These are phyloP conservation scores for Ophiostoma fasciatum DNA, from an alignment of 2,329 filamentous ascomycete species.

Conservation along the genomic window DNA sequence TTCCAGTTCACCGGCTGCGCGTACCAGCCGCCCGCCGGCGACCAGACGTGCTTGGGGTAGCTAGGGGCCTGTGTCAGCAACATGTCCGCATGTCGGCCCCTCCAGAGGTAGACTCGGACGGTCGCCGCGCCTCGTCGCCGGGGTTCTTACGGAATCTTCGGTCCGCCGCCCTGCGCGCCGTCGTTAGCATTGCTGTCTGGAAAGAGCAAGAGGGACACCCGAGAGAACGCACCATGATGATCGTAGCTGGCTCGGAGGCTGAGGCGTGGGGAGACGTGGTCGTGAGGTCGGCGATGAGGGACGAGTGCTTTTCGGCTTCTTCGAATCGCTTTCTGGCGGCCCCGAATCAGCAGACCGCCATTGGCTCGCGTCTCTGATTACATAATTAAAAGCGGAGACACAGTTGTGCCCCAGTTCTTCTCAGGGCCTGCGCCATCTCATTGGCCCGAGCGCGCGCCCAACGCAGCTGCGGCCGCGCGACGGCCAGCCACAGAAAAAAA, in stretches of 20 bases:
- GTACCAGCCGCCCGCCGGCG: slow-evolving; percentile 96
- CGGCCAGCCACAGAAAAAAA: too few relatives aligned
- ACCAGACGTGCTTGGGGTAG: slow-evolving; percentile 99
- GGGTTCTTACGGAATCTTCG: slow-evolving; percentile 38
- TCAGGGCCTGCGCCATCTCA: too few relatives aligned
- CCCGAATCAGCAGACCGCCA: slow-evolving; percentile 9
- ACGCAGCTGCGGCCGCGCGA: too few relatives aligned
- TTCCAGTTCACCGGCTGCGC: slow-evolving; percentile 91
- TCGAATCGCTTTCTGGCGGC: slow-evolving; percentile 2
- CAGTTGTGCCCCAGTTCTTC: neutral
- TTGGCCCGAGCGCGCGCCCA: neutral
- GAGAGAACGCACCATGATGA: slow-evolving; percentile 36
- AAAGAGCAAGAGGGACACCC: neutral
- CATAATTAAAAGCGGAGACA: neutral
- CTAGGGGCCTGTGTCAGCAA: slow-evolving; percentile 26
- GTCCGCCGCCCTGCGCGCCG: slow-evolving; percentile 54
- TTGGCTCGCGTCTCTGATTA: slow-evolving; percentile 1
- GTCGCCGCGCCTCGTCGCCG: too few relatives aligned
- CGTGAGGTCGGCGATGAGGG: too few relatives aligned
- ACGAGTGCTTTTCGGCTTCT: too few relatives aligned
- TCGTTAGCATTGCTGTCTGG: neutral
- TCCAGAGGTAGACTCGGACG: slow-evolving; percentile 3
- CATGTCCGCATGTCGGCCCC: slow-evolving; percentile 8
- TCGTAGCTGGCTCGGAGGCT: too few relatives aligned
- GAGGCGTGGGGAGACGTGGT: too few relatives aligned